These are phyloP conservation scores for Acacia confusa DNA, from an alignment of 306 rosid species.

Conservation along the genomic window DNA sequence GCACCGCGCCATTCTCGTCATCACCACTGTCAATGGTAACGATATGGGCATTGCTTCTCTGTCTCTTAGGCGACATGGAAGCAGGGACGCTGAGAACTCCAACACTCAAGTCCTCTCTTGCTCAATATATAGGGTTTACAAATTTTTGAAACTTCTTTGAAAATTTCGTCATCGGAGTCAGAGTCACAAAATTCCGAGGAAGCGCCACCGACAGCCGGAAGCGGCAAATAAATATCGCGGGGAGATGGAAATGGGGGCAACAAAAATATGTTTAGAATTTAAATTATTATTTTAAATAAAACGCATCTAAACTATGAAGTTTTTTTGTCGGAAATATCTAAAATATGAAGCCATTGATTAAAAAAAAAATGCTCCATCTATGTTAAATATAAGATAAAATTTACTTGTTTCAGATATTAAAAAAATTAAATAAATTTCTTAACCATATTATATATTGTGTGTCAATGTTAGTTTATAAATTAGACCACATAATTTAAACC, in stretches of 20 bases:
- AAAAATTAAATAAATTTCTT: too few species aligned
- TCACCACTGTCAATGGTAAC: conserved; percentile 43
- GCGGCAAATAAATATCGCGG: background rate
- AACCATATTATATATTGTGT: too few species aligned
- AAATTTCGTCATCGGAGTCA: background rate
- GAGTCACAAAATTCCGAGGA: background rate
- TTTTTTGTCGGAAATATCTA: too few species aligned
- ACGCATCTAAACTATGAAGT: too few species aligned
- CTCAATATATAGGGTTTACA: background rate
- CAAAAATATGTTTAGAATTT: too few species aligned
- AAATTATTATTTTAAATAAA: too few species aligned
- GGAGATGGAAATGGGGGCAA: background rate
- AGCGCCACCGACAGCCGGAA: background rate
- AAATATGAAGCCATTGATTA: too few species aligned
- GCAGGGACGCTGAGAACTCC: background rate
- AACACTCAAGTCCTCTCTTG: background rate
- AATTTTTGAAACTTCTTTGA: background rate
- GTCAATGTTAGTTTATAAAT: too few species aligned
- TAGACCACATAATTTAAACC: too few species aligned
- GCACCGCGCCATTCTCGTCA: conserved; percentile 36
- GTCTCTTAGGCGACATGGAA: conserved; percentile 36
- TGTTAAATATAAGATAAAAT: too few species aligned
- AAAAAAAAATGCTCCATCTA: too few species aligned
- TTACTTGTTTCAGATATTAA: too few species aligned
- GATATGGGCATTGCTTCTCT: conserved; percentile 12